These are phyloP conservation scores for Lenwebbia sp. DNA, from an alignment of 345 rosid genomes.

Conservation along the genomic window DNA sequence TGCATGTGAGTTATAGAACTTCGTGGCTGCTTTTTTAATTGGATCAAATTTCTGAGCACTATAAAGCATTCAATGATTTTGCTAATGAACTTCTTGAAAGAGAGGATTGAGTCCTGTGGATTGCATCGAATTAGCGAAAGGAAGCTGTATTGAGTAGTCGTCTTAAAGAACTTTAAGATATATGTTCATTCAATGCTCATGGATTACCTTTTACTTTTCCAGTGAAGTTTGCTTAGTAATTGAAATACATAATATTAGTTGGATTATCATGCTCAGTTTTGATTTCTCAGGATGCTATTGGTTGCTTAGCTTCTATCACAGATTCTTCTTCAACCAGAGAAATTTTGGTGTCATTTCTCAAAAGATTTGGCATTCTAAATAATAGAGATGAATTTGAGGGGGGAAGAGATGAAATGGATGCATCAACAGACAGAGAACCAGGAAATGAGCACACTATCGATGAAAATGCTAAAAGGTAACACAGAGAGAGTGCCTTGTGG, in stretches of 20 bases:
- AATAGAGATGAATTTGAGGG: conserved; percentile 28
- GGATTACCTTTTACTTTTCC: neutral
- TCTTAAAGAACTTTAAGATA: neutral
- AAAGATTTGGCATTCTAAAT: conserved; percentile 45
- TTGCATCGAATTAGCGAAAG: neutral
- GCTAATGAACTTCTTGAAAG: neutral
- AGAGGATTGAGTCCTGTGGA: neutral
- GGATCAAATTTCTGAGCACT: neutral
- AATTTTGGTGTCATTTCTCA: conserved; percentile 41
- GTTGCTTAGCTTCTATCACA: conserved; percentile 70
- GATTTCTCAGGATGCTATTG: conserved; percentile 64
- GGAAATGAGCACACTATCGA: conserved; percentile 12
- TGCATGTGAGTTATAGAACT: neutral
- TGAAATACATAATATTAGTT: neutral
- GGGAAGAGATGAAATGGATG: conserved; percentile 12
- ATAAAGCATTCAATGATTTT: neutral
- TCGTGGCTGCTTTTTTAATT: neutral
- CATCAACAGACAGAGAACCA: conserved; percentile 22
- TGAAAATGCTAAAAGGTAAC: conserved; percentile 45
- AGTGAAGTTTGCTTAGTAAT: neutral
- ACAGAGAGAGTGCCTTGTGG: neutral
- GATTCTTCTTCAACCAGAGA: conserved; percentile 60
- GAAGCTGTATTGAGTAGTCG: neutral
- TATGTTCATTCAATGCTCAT: neutral
- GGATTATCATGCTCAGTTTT: conserved; percentile 1